phyloP scores from a whole-genome alignment of 2,329 filamentous ascomycete species.

The Fonsecaea multimorphosa region DNA sequence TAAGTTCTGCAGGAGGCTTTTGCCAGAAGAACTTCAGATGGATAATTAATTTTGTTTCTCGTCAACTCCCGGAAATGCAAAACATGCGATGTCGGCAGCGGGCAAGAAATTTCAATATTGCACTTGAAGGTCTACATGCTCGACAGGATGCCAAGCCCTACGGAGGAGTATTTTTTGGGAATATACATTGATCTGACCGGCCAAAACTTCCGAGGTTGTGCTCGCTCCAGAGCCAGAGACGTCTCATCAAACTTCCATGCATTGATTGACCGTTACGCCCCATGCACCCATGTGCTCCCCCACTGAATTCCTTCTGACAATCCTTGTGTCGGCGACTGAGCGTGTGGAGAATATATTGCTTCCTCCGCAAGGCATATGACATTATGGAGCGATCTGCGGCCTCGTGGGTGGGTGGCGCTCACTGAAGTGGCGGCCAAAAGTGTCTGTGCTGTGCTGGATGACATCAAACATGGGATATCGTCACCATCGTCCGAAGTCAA shows the following conservation, averaged over 20 bases:
- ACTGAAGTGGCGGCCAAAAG: neutral
- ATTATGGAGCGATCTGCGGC: neutral
- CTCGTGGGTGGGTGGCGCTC: neutral
- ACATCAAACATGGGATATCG: neutral
- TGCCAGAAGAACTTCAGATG: neutral
- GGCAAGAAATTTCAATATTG: constrained; percentile 1
- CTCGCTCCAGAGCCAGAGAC: neutral
- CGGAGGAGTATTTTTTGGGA: neutral
- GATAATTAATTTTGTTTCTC: neutral
- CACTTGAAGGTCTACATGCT: neutral
- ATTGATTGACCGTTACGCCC: too few relatives aligned
- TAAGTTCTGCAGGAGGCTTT: neutral
- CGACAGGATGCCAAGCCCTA: neutral
- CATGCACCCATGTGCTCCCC: neutral
- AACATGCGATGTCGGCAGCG: neutral
- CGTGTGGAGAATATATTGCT: neutral
- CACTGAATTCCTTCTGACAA: neutral
- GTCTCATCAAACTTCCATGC: neutral
- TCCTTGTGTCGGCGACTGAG: neutral
- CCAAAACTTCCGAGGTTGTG: too few relatives aligned
- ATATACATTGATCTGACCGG: neutral
- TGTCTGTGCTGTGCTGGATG: neutral
- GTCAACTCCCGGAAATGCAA: neutral
- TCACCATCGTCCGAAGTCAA: too few relatives aligned
- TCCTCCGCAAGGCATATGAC: neutral